A percentile compares a stretch with the other conserved stretches of the same genome.
phyloP scores from a whole-genome alignment of 1,139 yeast species.

The Yamadazyma pseudoaaseri region DNA sequence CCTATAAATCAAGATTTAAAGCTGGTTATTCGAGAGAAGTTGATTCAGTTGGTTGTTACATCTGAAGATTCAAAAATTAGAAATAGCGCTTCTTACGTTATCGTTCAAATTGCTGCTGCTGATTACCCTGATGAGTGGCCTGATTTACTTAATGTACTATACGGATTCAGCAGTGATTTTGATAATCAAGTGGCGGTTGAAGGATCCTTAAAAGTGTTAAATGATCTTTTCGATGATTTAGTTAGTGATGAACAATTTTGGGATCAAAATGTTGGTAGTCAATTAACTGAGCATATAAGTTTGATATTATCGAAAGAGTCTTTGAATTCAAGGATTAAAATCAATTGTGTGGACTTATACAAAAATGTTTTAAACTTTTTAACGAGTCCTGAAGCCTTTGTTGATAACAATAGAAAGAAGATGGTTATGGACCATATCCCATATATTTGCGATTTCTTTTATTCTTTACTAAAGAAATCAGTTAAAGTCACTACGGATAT shows the following conservation, averaged over 20 bases:
- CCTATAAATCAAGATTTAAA: conserved; percentile 58
- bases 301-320: conserved; percentile 31
- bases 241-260: conserved; percentile 86
- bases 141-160: conserved; percentile 51
- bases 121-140: conserved; percentile 99
- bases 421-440: conserved; percentile 29
- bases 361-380: conserved; percentile 52
- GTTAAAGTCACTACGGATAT: conserved; percentile 13
- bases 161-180: conserved; percentile 34
- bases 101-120: conserved; percentile 81
- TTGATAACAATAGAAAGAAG: conserved; percentile 28
- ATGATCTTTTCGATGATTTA: conserved; percentile 81
- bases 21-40: conserved; percentile 42
- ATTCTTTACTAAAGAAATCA: conserved; percentile 20
- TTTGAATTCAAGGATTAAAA: conserved; percentile 37
- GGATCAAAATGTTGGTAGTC: conserved; percentile 63
- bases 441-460: conserved; percentile 19
- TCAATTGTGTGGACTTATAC: conserved; percentile 52
- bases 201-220: conserved; percentile 71
- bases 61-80: conserved; percentile 61
- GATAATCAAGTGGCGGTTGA: conserved; percentile 32
- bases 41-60: conserved; percentile 53
- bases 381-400: conserved; percentile 51
- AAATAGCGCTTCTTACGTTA: conserved; percentile 67
- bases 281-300: conserved; percentile 49